Conservation (phyloP, 2,329 filamentous ascomycete species). For the Metarhizium sp. region DNA sequence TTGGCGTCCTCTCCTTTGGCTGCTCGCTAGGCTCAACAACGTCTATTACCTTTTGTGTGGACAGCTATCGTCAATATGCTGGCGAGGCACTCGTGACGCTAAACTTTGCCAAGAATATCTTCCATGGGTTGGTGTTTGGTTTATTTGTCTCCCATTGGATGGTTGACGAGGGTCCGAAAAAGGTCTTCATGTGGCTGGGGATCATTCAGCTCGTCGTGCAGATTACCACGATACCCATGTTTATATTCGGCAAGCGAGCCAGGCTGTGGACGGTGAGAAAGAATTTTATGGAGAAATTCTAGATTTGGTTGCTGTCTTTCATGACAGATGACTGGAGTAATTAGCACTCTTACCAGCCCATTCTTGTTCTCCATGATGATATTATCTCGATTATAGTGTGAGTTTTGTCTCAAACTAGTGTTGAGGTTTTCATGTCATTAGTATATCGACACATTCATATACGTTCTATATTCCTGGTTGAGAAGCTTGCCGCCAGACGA, state of each 20-base stretch:
- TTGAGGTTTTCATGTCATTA: too few relatives aligned
- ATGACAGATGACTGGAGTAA: too few relatives aligned
- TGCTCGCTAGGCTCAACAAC: conserved; percentile 87
- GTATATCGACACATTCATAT: too few relatives aligned
- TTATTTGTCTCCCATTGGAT: conserved; percentile 86
- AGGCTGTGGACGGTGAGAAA: conserved; percentile 89
- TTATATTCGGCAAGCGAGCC: conserved; percentile 82
- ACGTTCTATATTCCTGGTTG: too few relatives aligned
- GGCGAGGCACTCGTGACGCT: conserved; percentile 89
- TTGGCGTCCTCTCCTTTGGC: conserved; percentile 84
- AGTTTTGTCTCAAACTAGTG: too few relatives aligned
- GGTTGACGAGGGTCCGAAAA: conserved; percentile 60
- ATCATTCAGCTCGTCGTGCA: conserved; percentile 74
- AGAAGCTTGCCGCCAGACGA: too few relatives aligned
- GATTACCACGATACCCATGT: conserved; percentile 77
- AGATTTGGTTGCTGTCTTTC: background rate
- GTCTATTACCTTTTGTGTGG: conserved; percentile 86
- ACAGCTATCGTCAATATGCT: conserved; percentile 87
- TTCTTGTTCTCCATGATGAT: too few relatives aligned
- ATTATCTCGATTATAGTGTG: too few relatives aligned
- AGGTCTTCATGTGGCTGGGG: conserved; percentile 74
- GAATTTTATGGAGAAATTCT: conserved; percentile 75
- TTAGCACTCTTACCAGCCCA: too few relatives aligned
- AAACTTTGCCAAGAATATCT: conserved; percentile 89
- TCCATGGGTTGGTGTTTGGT: conserved; percentile 83